Base-by-base conservation (phyloP, 1,284 basidiomycete species). In the Mycena citricolor region DNA sequence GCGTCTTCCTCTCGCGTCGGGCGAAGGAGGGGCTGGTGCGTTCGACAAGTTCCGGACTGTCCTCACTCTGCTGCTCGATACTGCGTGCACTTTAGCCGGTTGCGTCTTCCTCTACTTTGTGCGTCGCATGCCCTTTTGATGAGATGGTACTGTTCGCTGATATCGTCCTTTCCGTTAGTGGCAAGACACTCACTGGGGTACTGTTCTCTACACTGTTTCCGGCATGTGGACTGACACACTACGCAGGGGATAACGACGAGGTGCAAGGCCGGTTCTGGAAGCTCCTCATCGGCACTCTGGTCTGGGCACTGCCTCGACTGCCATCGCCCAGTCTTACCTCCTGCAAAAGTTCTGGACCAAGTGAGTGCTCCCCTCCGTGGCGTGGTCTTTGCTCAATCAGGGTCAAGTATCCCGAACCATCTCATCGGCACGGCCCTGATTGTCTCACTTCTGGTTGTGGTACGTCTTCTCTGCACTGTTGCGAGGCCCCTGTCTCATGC, bases 281-380 rank as follows among this genome's bases (percentile, higher is more conserved):
- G 5, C 20, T 30, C 24, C 28, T 51, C 20, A 20, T 47, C 8
- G 40, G 21, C 22, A 34, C 41, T 16, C 44, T 51, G 36, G 37
- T 32, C n/a, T 20, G 17, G 32, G 40, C 20, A 41, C 44, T n/a
- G 36, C 23, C n/a, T 19, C 29, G 4, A 10, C 25, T 21, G 40
- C 31, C 11, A 13, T 44, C 16, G 31, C 37, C 2, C 49, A 51
- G 24, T 37, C 26, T 20, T 44, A 30, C 20, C 19, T 51, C 16
- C n/a, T 51, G 6, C 36, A 39, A 14, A 39, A 40, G 6, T 51
- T 51, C 33, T 51, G 44, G 44, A 51, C 32, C 36, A 51, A 51
- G 49, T 51, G 17, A 2, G 22, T 25, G 8, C 11, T 13, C n/a
- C 16, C 26, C 8, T 22, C 1, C 26, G 13, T 39, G n/a, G n/a